These are phyloP conservation scores for Castanospermum australe DNA, from an alignment of 306 rosid species.

Conservation along the genomic window DNA sequence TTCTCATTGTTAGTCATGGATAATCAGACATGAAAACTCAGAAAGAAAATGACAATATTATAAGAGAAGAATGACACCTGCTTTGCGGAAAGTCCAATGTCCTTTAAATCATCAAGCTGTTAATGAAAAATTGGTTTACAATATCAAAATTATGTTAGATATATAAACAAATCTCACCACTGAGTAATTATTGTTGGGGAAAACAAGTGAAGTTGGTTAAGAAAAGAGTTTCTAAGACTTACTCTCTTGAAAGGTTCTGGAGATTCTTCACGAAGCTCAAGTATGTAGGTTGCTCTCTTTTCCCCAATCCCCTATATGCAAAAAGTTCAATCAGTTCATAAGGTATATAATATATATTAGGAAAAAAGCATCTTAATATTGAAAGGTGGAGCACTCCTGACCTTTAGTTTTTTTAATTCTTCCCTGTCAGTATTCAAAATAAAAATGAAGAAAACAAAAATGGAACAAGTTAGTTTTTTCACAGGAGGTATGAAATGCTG, in stretches of 20 bases:
- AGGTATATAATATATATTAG: neutral
- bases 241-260: constrained; percentile 81
- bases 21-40: neutral
- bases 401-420: constrained; percentile 71
- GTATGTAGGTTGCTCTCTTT: constrained; percentile 73
- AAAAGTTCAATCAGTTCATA: neutral
- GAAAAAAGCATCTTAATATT: neutral
- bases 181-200: neutral
- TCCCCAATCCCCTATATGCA: constrained; percentile 85
- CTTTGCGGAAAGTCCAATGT: constrained; percentile 79
- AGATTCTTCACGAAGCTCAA: constrained; percentile 73
- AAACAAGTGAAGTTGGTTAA: neutral
- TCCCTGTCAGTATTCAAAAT: constrained; percentile 47
- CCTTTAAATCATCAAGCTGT: constrained; percentile 83
- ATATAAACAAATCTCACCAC: neutral
- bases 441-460: neutral
- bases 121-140: constrained; percentile 7
- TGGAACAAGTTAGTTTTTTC: constrained; percentile 19
- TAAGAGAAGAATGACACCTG: constrained; percentile 51
- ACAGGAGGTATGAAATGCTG: neutral
- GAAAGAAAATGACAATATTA: neutral
- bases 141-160: neutral
- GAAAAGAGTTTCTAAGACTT: constrained; percentile 20
- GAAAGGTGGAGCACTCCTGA: constrained; percentile 26
- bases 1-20: neutral